Conservation (phyloP, 345 rosid species). For the Citrus australasica region DNA sequence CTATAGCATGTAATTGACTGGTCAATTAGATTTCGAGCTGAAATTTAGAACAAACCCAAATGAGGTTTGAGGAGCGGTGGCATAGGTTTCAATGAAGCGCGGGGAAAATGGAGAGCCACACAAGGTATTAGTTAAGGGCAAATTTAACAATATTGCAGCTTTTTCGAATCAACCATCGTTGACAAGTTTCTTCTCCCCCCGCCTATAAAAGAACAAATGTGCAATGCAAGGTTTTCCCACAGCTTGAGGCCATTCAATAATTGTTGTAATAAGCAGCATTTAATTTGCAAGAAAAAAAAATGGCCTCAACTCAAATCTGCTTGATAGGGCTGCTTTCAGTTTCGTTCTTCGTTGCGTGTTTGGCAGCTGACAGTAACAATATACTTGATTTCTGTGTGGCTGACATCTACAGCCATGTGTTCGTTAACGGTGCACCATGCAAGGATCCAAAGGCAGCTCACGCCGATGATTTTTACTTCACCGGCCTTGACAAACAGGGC, state of each 20-base stretch:
- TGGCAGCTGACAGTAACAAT: not conserved
- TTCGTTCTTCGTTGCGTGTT: not conserved
- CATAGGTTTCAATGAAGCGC: too few relatives aligned
- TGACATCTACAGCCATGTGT: not conserved
- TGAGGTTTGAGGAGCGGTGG: too few relatives aligned
- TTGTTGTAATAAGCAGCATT: too few relatives aligned
- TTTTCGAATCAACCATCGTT: not conserved
- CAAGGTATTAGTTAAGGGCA: too few relatives aligned
- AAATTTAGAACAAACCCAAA: not conserved
- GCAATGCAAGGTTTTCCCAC: not conserved
- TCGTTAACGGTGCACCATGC: not conserved
- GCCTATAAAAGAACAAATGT: not conserved
- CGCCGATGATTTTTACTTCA: conserved; percentile 8
- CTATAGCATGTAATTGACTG: not conserved
- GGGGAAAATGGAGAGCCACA: too few relatives aligned
- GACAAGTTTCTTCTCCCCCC: too few relatives aligned
- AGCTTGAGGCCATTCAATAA: not conserved
- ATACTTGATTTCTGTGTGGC: not conserved
- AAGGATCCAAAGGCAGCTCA: conserved; percentile 3
- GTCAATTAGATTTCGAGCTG: not conserved
- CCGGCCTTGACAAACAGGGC: not conserved
- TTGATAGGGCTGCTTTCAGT: not conserved
- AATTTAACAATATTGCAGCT: not conserved
- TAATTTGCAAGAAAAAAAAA: not conserved
- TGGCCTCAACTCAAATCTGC: not conserved